Evolutionary conservation across 2,329 filamentous ascomycete species (phyloP), one percentile per base, ranked within the genome.

Genomic region (Sporothrix pseudoabietina): DNA sequence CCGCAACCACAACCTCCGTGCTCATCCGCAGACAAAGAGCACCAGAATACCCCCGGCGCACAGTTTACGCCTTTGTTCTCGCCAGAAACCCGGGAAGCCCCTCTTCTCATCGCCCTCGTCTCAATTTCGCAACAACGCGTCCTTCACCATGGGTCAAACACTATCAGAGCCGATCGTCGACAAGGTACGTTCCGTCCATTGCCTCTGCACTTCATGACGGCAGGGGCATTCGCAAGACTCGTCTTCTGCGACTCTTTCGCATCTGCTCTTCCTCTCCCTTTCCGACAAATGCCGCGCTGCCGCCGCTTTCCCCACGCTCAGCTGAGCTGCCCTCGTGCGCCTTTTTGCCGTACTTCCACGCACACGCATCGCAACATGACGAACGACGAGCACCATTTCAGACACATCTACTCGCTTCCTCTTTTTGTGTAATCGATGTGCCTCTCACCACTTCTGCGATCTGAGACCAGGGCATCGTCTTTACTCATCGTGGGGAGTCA

Each of bases 91-190:
- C 72, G 7, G 49, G 19, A 41, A 19, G 26, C n/a, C 19, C 65
- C 49, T 65, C 73, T 41, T 47, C 9, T 57, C 44, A 16, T 57
- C 59, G 16, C 41, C 70, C 55, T 44, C 52, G 35, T 47, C 57
- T 68, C 30, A 30, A 16, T 54, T 47, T 61, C 63, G 44, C 72
- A 65, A 32, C 44, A 65, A 77, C 77, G 78, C 75, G 78, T 77
- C 55, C 78, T 78, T 81, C 81, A 82, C 82, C 85, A 99, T 99
- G 96, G 96, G 96, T 89, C 96, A 99, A 88, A 99, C 96, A 84
- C 91, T 99, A 82, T 98, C 95, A 80, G 96, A 99, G 88, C 96
- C 96, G 80, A 94, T 99, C 81, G 92, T 97, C 83, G 96, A 98
- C 82, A 99, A 99, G 94, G 96, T 99, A 88, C 82, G 89, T 83